A percentile compares a stretch with the other conserved stretches of the same genome.
These are phyloP conservation scores for Zymoseptoria crescenta DNA, from an alignment of 2,329 filamentous ascomycete species.

Conservation along the genomic window DNA sequence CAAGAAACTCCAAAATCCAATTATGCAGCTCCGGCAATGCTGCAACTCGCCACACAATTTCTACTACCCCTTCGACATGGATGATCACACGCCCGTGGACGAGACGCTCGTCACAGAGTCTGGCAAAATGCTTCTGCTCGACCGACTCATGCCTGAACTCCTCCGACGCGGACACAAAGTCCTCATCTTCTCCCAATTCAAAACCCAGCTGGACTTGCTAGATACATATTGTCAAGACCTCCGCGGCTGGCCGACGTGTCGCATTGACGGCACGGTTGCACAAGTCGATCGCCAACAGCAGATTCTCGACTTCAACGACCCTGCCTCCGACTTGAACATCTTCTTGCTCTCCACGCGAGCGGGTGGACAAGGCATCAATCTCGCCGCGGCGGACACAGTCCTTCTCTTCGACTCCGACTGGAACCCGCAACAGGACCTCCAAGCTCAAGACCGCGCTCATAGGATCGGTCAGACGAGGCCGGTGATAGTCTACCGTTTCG, in stretches of 20 bases:
- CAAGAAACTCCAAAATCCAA: conserved; percentile 87
- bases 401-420: conserved; percentile 86
- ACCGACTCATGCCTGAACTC: conserved; percentile 70
- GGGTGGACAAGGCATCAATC: conserved; percentile 90
- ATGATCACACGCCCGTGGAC: conserved; percentile 54
- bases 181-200: conserved; percentile 94
- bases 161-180: conserved; percentile 76
- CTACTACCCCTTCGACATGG: conserved; percentile 74
- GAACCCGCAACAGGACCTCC: conserved; percentile 95
- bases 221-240: conserved; percentile 77
- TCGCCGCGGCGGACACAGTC: conserved; percentile 84
- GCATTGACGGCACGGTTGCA: conserved; percentile 81
- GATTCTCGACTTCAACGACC: conserved; percentile 43
- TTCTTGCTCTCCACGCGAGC: conserved; percentile 87
- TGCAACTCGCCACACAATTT: conserved; percentile 97
- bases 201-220: conserved; percentile 83
- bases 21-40: conserved; percentile 84
- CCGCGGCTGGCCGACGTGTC: conserved; percentile 71
- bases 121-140: conserved; percentile 91
- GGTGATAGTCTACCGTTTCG: conserved; percentile 87
- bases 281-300: conserved; percentile 51
- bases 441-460: conserved; percentile 92
- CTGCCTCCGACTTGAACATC: conserved; percentile 45
- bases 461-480: conserved; percentile 88
- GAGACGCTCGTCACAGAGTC: conserved; percentile 78